Evolutionary conservation across 805 yeast genomes (phyloP).

Genomic region (Kodamaea leandrae): DNA sequence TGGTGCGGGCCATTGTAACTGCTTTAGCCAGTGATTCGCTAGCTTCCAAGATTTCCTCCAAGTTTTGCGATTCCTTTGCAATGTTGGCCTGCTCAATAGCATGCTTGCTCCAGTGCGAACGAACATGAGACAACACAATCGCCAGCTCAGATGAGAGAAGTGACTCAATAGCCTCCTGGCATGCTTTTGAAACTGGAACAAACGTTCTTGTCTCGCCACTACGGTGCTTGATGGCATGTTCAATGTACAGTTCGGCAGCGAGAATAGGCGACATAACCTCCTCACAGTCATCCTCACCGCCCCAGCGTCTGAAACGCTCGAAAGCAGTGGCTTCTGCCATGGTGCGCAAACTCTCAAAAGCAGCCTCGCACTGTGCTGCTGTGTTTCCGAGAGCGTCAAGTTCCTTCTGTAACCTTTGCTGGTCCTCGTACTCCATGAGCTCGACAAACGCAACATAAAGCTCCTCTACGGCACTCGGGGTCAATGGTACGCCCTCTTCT

Average conservation of each 20-base stretch:
- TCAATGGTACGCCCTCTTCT: conserved; percentile 9
- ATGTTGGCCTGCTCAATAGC: background rate
- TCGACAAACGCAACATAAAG: conserved; percentile 21
- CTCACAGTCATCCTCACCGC: background rate
- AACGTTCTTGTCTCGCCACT: background rate
- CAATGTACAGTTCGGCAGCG: conserved; percentile 7
- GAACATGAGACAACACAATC: background rate
- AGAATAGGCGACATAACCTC: conserved; percentile 6
- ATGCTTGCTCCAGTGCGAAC: background rate
- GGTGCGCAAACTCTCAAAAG: conserved; percentile 1
- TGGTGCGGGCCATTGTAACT: background rate
- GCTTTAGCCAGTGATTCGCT: background rate
- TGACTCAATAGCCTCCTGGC: conserved; percentile 1
- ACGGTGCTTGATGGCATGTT: background rate
- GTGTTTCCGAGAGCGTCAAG: conserved; percentile 4
- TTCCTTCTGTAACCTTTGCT: background rate
- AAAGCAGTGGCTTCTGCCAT: background rate
- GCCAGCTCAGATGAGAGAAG: background rate
- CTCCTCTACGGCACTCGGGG: conserved; percentile 16
- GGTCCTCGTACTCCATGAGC: conserved; percentile 17
- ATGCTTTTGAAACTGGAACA: conserved; percentile 3
- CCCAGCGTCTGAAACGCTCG: too few relatives aligned
- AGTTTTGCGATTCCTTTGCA: background rate
- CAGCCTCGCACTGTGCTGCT: conserved; percentile 7
- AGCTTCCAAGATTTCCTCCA: background rate